Evolutionary conservation across 2,329 filamentous ascomycete species (phyloP), one percentile per base, ranked within the genome.

Genomic region (Claviceps capensis): DNA sequence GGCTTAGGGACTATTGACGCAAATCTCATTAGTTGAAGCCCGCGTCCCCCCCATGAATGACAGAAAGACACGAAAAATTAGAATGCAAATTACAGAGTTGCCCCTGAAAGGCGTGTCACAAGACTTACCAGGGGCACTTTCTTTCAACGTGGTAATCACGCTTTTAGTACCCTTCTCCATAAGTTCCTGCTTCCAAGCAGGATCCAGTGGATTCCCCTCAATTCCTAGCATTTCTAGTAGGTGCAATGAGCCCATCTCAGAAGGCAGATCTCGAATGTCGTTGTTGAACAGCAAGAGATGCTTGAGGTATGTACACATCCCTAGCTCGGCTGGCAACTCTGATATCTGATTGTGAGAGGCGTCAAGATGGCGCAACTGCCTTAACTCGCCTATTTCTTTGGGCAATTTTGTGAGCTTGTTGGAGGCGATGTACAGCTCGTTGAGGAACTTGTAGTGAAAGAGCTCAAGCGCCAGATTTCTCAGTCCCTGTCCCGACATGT

Each of bases 401-500:
- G 91, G 89, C n/a, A 98, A 72, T 46, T 78, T 76, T 30, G 82
- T 82, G 54, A 98, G 77, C 65, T 89, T 90, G 74, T 98, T 98
- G 59, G 89, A 91, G 60, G 89, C 89, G 56, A 98, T 81, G 67
- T 95, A 96, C 34, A 98, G 79, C 68, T 94, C 91, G 58, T 86
- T 86, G 52, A 98, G 74, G 67, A 98, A 97, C 45, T 78, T 78
- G 69, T 97, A 98, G 59, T 79, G 76, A 71, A 97, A 97, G 36
- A 98, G 74, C 45, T 85, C 80, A 8, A 79, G 72, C 1, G 89
- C 83, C 36, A 98, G 75, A 54, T 88, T 86, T 59, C 89, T 85
- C 48, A 98, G 74, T 19, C 91, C 91, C 71, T 97, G 93, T n/a
- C 93, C 93, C 60, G 90, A 93, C 65, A 97, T 84, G 68, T 98